These are phyloP conservation scores for Suhomyces yuchorum DNA, from an alignment of 1,139 yeast genomes.

Conservation along the genomic window DNA sequence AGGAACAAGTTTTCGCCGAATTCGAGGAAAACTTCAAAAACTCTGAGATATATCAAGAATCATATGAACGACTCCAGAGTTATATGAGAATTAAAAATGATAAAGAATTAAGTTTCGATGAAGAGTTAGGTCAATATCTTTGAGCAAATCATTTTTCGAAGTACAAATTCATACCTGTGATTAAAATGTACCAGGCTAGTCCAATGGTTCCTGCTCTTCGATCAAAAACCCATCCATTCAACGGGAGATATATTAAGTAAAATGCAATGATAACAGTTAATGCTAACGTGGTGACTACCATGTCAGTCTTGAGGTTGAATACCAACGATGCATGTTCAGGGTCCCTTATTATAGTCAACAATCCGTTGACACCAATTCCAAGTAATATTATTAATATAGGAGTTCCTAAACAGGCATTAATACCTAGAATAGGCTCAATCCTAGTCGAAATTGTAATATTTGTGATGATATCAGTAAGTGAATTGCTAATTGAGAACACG, in stretches of 20 bases:
- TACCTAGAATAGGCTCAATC: constrained; percentile 39
- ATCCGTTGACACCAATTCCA: constrained; percentile 45
- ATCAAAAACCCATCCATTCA: constrained; percentile 40
- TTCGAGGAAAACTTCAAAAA: constrained; percentile 14
- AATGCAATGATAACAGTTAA: constrained; percentile 28
- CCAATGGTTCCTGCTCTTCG: constrained; percentile 29
- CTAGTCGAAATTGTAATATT: constrained; percentile 40
- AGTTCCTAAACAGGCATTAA: constrained; percentile 47
- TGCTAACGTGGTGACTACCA: constrained; percentile 31
- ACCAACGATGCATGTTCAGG: constrained; percentile 21
- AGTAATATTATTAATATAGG: constrained; percentile 41
- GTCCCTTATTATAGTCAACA: constrained; percentile 19
- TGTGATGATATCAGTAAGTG: constrained; percentile 45
- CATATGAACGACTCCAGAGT: constrained; percentile 9
- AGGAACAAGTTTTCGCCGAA: constrained; percentile 16
- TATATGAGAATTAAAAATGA: constrained; percentile 2
- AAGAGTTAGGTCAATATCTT: constrained; percentile 7
- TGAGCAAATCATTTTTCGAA: constrained; percentile 8
- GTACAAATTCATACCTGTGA: constrained; percentile 15
- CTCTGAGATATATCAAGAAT: constrained; percentile 11
- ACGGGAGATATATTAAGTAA: constrained; percentile 33
- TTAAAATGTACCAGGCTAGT: constrained; percentile 14
- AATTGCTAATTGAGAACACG: constrained; percentile 43
- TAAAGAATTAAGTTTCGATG: constrained; percentile 2
- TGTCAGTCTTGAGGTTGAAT: constrained; percentile 28